Evolutionary conservation across 164 flowering plant genomes (phyloP).

Genomic region (Piper betle): DNA sequence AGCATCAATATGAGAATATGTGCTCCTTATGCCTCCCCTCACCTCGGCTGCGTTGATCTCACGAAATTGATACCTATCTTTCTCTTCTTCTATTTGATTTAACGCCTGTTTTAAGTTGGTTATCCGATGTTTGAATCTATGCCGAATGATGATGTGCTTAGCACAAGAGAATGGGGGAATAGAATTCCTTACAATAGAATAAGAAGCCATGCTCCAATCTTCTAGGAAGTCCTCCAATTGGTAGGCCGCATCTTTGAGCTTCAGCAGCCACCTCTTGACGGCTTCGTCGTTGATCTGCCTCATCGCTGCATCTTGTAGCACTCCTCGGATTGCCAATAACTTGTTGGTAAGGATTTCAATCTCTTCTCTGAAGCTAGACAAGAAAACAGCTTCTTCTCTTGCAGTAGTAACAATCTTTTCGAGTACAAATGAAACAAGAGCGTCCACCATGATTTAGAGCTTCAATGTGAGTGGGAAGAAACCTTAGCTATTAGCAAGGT

Average conservation of each 20-base stretch:
- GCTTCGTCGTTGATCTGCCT: background rate
- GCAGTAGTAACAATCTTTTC: background rate
- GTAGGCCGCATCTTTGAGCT: background rate
- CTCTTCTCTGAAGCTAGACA: background rate
- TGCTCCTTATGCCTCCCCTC: background rate
- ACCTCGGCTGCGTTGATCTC: background rate
- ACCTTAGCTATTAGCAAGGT: no score
- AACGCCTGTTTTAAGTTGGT: background rate
- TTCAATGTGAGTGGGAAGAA: no score
- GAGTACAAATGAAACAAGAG: background rate
- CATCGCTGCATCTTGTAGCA: constrained; percentile 1
- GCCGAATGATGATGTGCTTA: background rate
- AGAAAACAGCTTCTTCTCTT: background rate
- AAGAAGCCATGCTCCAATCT: background rate
- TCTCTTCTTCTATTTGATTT: constrained; percentile 3
- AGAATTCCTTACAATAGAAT: no score
- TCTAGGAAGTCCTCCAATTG: background rate
- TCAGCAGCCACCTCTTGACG: background rate
- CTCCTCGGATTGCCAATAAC: background rate
- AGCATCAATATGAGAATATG: background rate
- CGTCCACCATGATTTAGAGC: background rate
- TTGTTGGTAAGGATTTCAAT: background rate
- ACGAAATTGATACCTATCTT: background rate
- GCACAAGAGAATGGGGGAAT: background rate
- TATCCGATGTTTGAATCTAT: background rate